Percentiles rank a stretch among this genome's conserved stretches.
These are phyloP conservation scores for Picea sitchensis DNA, from an alignment of 75 land plant genomes.

Conservation along the genomic window DNA sequence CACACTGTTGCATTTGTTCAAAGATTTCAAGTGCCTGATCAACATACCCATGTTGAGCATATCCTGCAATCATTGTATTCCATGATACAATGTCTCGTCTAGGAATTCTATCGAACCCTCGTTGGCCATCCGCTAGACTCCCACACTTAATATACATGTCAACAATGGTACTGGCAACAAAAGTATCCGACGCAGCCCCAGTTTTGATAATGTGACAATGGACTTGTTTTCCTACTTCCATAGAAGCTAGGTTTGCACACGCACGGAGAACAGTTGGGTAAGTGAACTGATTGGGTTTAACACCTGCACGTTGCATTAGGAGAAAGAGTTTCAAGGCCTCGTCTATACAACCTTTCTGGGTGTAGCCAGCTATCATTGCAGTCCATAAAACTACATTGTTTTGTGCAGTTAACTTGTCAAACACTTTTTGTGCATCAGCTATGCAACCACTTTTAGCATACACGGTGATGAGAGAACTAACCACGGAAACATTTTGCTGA, in stretches of 20 bases:
- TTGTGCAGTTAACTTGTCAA: not conserved
- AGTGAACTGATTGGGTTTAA: not conserved
- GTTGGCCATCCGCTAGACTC: not conserved
- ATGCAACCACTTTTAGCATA: constrained; percentile 14
- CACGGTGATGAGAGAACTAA: constrained; percentile 13
- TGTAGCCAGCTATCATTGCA: not conserved
- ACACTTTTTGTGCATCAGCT: constrained; percentile 14
- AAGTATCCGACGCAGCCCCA: not conserved
- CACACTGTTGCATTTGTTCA: constrained; percentile 8
- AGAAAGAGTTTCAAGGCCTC: constrained; percentile 1
- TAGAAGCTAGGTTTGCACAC: constrained; percentile 2
- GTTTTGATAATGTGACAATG: not conserved
- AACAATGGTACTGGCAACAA: not conserved
- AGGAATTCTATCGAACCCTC: not conserved
- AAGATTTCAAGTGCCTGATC: not conserved
- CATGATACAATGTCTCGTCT: not conserved
- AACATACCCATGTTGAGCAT: not conserved
- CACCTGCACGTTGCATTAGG: not conserved
- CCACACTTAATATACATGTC: constrained; percentile 3
- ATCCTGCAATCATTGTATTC: not conserved
- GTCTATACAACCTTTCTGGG: not conserved
- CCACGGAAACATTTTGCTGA: constrained; percentile 11
- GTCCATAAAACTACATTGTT: constrained; percentile 13
- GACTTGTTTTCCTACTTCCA: not conserved
- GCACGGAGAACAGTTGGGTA: constrained; percentile 1